Conservation (phyloP, 306 rosid species). For the Vigna angularis region DNA sequence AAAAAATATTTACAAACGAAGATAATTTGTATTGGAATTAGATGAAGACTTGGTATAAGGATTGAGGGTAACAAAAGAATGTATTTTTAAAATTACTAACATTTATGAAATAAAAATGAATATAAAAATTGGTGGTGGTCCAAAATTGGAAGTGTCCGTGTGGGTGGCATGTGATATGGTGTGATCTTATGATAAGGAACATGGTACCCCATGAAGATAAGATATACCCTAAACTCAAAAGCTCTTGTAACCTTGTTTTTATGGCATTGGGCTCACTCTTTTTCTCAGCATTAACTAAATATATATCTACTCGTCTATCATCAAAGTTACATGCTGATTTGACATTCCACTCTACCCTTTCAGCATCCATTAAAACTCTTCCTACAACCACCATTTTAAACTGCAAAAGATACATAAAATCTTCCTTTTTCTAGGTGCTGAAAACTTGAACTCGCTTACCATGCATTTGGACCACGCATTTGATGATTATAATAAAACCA, state of each 20-base stretch:
- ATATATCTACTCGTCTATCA: conserved; percentile 22
- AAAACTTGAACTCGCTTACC: conserved; percentile 4
- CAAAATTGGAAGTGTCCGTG: conserved; percentile 40
- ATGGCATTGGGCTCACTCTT: conserved; percentile 47
- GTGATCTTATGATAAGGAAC: conserved; percentile 38
- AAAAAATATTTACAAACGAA: too few species aligned
- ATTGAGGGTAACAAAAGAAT: too few species aligned
- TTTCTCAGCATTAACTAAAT: conserved; percentile 11
- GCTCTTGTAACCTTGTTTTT: conserved; percentile 31
- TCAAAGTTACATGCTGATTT: conserved; percentile 36
- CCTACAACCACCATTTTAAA: conserved; percentile 5
- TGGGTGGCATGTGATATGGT: conserved; percentile 54
- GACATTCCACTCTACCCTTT: conserved; percentile 34
- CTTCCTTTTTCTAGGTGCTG: neutral
- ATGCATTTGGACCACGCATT: conserved; percentile 29
- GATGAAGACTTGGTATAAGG: too few species aligned
- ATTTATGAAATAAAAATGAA: neutral
- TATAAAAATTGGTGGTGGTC: conserved; percentile 65
- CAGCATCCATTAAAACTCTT: neutral
- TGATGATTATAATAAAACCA: conserved; percentile 20
- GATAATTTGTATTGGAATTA: too few species aligned
- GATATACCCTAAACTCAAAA: conserved; percentile 16
- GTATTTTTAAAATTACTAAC: neutral
- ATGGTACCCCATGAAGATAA: conserved; percentile 42
- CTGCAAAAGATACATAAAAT: neutral